These are phyloP conservation scores for Penicillium sp. DNA, from an alignment of 2,329 filamentous ascomycete genomes.

Conservation along the genomic window DNA sequence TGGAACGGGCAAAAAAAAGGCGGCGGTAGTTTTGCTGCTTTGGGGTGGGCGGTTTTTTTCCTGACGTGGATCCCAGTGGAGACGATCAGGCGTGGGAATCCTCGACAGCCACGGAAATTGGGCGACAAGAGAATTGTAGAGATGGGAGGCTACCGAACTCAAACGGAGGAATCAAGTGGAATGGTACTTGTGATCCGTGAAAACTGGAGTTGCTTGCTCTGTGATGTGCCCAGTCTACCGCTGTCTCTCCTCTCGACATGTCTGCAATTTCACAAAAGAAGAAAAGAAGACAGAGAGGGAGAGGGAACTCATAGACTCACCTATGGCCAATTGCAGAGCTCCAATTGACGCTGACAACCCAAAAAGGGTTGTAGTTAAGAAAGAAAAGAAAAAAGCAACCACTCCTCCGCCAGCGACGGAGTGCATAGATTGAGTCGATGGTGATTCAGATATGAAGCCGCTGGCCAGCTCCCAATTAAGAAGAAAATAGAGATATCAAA, in stretches of 20 bases:
- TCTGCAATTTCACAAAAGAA: no score
- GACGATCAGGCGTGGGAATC: slow-evolving; percentile 6
- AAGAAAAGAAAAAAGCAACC: background rate
- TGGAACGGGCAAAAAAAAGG: slow-evolving; percentile 14
- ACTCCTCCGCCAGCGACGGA: no score
- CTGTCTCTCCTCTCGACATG: no score
- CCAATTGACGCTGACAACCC: slow-evolving; percentile 12
- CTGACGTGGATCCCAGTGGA: slow-evolving; percentile 13
- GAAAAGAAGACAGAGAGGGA: background rate
- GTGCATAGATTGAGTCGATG: background rate
- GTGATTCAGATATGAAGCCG: background rate
- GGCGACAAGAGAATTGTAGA: no score
- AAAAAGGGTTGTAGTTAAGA: background rate
- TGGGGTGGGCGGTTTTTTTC: slow-evolving; percentile 16
- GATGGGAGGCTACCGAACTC: no score
- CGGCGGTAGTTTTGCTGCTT: slow-evolving; percentile 23
- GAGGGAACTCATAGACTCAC: background rate
- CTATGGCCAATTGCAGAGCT: slow-evolving; percentile 6
- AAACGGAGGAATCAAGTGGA: no score
- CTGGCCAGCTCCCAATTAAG: no score
- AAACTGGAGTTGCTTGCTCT: no score
- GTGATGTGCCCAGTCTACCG: no score
- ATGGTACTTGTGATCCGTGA: no score
- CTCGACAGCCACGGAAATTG: background rate
- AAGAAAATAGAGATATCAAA: slow-evolving; percentile 3